These are phyloP conservation scores for Glycine latifolia DNA, from an alignment of 306 rosid genomes.

Conservation along the genomic window DNA sequence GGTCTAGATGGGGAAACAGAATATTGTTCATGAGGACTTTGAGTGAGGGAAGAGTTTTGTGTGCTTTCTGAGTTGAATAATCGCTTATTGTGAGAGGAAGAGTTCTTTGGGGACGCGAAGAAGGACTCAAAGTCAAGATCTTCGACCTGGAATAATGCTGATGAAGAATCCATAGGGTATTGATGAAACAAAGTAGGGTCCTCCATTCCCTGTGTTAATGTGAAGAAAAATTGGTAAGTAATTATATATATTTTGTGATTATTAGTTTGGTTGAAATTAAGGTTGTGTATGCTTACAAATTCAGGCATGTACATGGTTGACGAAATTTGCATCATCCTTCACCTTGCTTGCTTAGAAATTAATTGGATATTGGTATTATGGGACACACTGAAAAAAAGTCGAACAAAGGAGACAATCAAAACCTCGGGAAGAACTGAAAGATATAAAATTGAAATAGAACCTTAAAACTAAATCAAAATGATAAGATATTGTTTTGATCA, in stretches of 20 bases:
- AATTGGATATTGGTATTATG: neutral
- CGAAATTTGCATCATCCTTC: conserved; percentile 43
- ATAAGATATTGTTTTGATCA: neutral
- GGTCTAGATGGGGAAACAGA: no score
- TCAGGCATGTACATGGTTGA: conserved; percentile 45
- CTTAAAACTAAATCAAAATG: neutral
- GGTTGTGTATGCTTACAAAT: conserved; percentile 30
- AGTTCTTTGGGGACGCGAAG: conserved; percentile 32
- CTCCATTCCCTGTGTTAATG: conserved; percentile 44
- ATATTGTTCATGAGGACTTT: conserved; percentile 26
- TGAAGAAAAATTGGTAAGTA: neutral
- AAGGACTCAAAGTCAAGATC: conserved; percentile 48
- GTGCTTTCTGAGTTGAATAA: conserved; percentile 20
- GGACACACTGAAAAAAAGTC: conserved; percentile 1
- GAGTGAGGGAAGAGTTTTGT: neutral
- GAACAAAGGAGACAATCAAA: neutral
- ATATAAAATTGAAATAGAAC: neutral
- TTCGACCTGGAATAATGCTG: conserved; percentile 32
- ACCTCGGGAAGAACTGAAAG: neutral
- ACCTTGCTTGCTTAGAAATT: neutral
- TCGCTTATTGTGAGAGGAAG: conserved; percentile 38
- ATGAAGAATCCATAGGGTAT: conserved; percentile 40
- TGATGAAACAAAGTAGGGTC: conserved; percentile 41
- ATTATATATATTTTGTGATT: neutral
- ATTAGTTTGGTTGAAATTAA: neutral